A percentile compares a stretch with the other conserved stretches of the same genome.
phyloP scores from a whole-genome alignment of 345 rosid species.

The Abelmoschus esculentus region DNA sequence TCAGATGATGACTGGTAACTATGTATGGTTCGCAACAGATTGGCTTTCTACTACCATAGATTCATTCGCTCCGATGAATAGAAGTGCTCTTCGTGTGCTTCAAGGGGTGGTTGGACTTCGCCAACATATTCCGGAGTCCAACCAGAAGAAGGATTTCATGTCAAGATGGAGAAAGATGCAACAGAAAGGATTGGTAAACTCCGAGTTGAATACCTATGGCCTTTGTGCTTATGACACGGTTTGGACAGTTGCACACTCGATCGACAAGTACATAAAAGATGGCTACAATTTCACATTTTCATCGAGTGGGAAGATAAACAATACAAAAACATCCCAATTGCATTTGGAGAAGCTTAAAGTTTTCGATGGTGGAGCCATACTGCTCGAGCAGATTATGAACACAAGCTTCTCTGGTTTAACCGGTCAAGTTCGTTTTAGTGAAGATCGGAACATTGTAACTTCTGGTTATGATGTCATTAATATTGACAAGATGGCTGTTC shows the following conservation, averaged over 20 bases:
- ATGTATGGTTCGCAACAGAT: constrained; percentile 83
- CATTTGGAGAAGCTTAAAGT: constrained; percentile 45
- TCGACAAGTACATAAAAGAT: constrained; percentile 43
- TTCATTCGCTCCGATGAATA: constrained; percentile 34
- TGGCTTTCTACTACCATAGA: constrained; percentile 81
- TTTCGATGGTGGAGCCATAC: constrained; percentile 47
- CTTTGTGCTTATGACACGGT: constrained; percentile 80
- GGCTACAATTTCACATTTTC: constrained; percentile 52
- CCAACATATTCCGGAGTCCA: constrained; percentile 54
- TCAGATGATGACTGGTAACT: constrained; percentile 58
- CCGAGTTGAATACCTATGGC: constrained; percentile 54
- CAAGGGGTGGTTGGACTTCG: constrained; percentile 70
- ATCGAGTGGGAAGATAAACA: constrained; percentile 24
- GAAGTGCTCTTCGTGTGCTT: constrained; percentile 22
- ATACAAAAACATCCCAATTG: constrained; percentile 20
- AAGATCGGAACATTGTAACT: constrained; percentile 37
- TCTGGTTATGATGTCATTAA: constrained; percentile 72
- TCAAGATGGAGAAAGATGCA: constrained; percentile 45
- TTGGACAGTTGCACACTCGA: constrained; percentile 65
- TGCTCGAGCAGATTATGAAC: constrained; percentile 41
- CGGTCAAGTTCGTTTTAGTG: constrained; percentile 51
- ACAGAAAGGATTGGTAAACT: constrained; percentile 29
- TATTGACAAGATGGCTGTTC: constrained; percentile 32
- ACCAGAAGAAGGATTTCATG: constrained; percentile 35
- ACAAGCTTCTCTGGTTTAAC: constrained; percentile 66